phyloP scores from a whole-genome alignment of 306 rosid genomes.

The Oemleria cerasiformis region DNA sequence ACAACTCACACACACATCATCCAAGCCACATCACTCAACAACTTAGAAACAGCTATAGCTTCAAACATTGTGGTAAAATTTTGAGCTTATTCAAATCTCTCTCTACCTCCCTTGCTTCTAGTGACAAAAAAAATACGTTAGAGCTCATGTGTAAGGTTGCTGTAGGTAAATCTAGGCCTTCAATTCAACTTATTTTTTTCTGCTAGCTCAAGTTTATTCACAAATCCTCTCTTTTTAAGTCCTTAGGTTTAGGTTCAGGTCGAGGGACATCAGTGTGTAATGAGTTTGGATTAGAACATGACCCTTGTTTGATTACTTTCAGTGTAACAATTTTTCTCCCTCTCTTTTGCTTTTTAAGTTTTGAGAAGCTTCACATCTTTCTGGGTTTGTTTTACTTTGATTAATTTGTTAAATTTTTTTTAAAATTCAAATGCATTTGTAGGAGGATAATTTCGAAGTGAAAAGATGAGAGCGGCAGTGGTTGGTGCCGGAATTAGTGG shows the following conservation, averaged over 20 bases:
- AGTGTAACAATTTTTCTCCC: too few relatives aligned
- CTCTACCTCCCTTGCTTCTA: not conserved
- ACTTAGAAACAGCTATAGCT: conserved; percentile 2
- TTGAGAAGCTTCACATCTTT: too few relatives aligned
- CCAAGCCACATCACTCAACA: not conserved
- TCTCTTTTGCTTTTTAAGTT: too few relatives aligned
- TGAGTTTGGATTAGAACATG: too few relatives aligned
- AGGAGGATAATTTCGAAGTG: not conserved
- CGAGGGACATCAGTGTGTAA: too few relatives aligned
- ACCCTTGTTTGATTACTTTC: too few relatives aligned
- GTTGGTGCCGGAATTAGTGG: conserved; percentile 79
- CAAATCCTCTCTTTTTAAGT: too few relatives aligned
- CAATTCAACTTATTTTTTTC: not conserved
- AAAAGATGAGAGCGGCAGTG: conserved; percentile 68
- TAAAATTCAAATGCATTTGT: not conserved
- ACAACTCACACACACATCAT: too few relatives aligned
- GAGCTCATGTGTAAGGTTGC: not conserved
- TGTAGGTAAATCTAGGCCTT: not conserved
- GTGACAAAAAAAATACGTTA: too few relatives aligned
- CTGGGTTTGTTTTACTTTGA: not conserved
- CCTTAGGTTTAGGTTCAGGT: too few relatives aligned
- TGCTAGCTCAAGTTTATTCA: too few relatives aligned
- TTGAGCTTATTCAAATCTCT: not conserved
- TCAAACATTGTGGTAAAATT: not conserved
- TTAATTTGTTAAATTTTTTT: not conserved